phyloP scores from a whole-genome alignment of 345 rosid genomes.

The Hibiscus tridactylites region DNA sequence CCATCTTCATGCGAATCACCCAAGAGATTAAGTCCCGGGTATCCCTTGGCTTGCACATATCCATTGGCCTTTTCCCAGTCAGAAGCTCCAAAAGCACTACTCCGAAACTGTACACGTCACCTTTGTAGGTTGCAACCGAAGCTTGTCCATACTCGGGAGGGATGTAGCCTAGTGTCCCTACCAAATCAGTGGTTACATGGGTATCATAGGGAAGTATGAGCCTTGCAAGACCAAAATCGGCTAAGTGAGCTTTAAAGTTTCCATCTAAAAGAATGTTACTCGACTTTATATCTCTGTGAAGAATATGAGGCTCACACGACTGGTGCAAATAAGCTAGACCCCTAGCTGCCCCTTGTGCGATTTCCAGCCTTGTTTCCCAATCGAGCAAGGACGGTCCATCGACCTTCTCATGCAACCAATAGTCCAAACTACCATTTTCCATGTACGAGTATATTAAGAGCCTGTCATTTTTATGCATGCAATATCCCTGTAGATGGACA shows the following conservation, averaged over 20 bases:
- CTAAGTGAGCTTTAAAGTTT: conserved; percentile 71
- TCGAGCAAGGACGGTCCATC: conserved; percentile 57
- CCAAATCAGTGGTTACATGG: conserved; percentile 78
- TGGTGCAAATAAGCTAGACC: conserved; percentile 73
- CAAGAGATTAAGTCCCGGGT: conserved; percentile 59
- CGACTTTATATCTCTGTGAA: conserved; percentile 78
- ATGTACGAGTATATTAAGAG: conserved; percentile 79
- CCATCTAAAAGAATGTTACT: conserved; percentile 76
- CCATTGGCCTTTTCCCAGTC: conserved; percentile 80
- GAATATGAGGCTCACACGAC: conserved; percentile 72
- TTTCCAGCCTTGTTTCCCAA: conserved; percentile 59
- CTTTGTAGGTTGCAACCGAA: conserved; percentile 74
- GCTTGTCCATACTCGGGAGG: conserved; percentile 90
- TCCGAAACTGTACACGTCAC: conserved; percentile 84
- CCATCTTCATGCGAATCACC: conserved; percentile 61
- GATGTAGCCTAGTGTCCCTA: conserved; percentile 81
- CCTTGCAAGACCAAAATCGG: conserved; percentile 88
- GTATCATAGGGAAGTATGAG: conserved; percentile 67
- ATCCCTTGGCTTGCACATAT: conserved; percentile 68
- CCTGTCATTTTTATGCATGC: conserved; percentile 45
- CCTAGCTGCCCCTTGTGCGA: conserved; percentile 65
- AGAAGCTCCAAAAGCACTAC: conserved; percentile 87
- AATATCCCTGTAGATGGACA: conserved; percentile 71
- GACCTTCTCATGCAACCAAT: conserved; percentile 71
- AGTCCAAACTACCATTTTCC: conserved; percentile 89